These are phyloP conservation scores for Beauveria sp. DNA, from an alignment of 2,329 filamentous ascomycete genomes.

Conservation along the genomic window DNA sequence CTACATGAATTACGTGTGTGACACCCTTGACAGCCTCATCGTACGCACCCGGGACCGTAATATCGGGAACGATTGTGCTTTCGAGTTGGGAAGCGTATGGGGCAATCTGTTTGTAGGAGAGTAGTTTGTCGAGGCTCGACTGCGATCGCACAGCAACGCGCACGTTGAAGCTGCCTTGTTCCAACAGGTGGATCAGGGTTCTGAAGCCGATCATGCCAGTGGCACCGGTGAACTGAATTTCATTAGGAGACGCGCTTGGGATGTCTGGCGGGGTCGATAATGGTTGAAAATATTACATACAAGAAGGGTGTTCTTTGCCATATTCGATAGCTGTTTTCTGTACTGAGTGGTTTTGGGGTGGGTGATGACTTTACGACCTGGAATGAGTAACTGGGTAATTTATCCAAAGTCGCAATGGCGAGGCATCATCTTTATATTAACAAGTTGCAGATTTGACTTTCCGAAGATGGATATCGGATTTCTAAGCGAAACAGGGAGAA, in stretches of 20 bases:
- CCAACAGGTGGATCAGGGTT: slow-evolving; percentile 18
- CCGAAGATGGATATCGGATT: not conserved
- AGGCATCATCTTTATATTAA: not conserved
- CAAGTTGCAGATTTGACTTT: too few relatives aligned
- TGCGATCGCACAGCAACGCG: slow-evolving; percentile 23
- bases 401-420: not conserved
- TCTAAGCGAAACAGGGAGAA: not conserved
- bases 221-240: slow-evolving; percentile 20
- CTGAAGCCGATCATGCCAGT: slow-evolving; percentile 25
- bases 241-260: not conserved
- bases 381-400: not conserved
- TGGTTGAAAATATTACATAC: not conserved
- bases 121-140: slow-evolving; percentile 11
- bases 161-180: slow-evolving; percentile 19
- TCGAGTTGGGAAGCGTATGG: slow-evolving; percentile 15
- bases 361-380: not conserved
- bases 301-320: slow-evolving; percentile 6
- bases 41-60: slow-evolving; percentile 28
- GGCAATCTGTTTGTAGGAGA: not conserved
- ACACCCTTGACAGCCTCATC: slow-evolving; percentile 32
- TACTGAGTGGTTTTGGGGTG: not conserved
- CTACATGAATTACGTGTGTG: slow-evolving; percentile 28
- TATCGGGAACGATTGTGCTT: slow-evolving; percentile 28
- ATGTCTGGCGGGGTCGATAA: too few relatives aligned
- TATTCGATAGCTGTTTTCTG: not conserved